A percentile compares a stretch with the other conserved stretches of the same genome.
Evolutionary conservation across 495 filamentous ascomycete genomes (phyloP).

Genomic region (Rostrohypoxylon terebratum): DNA sequence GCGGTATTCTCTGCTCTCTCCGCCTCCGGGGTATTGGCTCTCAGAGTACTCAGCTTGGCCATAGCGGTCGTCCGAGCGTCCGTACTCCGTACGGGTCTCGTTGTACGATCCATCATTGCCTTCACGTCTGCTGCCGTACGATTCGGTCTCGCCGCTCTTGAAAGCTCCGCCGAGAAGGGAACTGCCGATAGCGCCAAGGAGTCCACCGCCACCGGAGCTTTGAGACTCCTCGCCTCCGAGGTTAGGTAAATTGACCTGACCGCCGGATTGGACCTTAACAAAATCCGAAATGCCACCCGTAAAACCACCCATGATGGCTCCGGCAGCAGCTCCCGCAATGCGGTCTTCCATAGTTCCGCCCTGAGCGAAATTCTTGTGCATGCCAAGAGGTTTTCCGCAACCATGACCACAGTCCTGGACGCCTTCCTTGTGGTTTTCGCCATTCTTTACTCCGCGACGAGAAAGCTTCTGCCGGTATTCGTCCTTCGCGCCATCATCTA

Average conservation of each 20-base stretch:
- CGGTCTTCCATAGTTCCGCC: conserved; percentile 57
- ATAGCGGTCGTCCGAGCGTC: conserved; percentile 58
- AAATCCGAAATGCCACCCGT: conserved; percentile 56
- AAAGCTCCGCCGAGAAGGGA: conserved; percentile 61
- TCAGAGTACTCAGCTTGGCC: conserved; percentile 61
- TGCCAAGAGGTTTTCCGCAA: conserved; percentile 70
- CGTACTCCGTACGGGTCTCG: conserved; percentile 58
- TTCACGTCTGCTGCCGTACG: conserved; percentile 52
- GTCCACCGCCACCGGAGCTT: conserved; percentile 51
- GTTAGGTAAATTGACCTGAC: conserved; percentile 49
- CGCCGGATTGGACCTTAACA: conserved; percentile 46
- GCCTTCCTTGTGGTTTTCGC: conserved; percentile 85
- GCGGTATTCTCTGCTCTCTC: conserved; percentile 58
- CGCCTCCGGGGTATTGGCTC: conserved; percentile 58
- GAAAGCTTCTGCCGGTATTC: conserved; percentile 77
- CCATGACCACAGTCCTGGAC: conserved; percentile 88
- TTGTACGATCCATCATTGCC: conserved; percentile 58
- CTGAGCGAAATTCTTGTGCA: conserved; percentile 58
- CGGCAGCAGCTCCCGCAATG: conserved; percentile 59
- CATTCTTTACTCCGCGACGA: conserved; percentile 77
- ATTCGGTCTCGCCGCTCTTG: conserved; percentile 56
- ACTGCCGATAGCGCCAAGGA: conserved; percentile 59
- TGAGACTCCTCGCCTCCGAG: conserved; percentile 41
- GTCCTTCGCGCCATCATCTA: conserved; percentile 69
- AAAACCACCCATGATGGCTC: conserved; percentile 60